A percentile compares a stretch with the other conserved stretches of the same genome.
phyloP scores from a whole-genome alignment of 768 basidiomycete species.

The Suillus plorans region DNA sequence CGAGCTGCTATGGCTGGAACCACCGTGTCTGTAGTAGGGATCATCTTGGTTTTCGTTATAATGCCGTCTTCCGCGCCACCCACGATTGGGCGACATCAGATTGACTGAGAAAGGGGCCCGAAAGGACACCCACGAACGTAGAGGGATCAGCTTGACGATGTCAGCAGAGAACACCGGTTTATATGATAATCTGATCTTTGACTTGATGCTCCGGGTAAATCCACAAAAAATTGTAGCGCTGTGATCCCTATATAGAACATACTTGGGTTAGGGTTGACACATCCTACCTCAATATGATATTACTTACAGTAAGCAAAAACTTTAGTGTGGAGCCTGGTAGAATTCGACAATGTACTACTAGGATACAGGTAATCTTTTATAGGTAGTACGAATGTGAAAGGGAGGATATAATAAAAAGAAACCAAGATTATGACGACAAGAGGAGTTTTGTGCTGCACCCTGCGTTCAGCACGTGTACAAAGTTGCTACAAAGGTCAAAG shows the following conservation, averaged over 20 bases:
- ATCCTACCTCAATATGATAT: no score
- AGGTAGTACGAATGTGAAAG: neutral
- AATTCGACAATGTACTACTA: neutral
- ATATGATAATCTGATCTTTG: neutral
- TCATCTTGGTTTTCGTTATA: neutral
- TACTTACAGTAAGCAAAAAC: neutral
- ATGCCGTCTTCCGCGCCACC: neutral
- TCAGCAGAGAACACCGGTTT: neutral
- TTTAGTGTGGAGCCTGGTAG: neutral
- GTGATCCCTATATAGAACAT: neutral
- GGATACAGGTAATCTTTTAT: neutral
- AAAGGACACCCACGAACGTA: neutral
- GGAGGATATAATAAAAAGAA: neutral
- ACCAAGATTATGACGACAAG: neutral
- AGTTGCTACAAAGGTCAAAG: neutral
- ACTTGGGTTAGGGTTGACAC: neutral
- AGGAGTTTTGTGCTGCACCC: no score
- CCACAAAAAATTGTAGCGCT: neutral
- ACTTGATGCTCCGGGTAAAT: neutral
- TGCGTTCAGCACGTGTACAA: no score
- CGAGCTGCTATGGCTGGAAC: neutral
- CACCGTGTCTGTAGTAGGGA: neutral
- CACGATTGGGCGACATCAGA: neutral
- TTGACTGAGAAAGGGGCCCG: neutral
- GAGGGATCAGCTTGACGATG: neutral